These are phyloP conservation scores for Earliella scabrosa DNA, from an alignment of 1,284 basidiomycete genomes.

Conservation along the genomic window DNA sequence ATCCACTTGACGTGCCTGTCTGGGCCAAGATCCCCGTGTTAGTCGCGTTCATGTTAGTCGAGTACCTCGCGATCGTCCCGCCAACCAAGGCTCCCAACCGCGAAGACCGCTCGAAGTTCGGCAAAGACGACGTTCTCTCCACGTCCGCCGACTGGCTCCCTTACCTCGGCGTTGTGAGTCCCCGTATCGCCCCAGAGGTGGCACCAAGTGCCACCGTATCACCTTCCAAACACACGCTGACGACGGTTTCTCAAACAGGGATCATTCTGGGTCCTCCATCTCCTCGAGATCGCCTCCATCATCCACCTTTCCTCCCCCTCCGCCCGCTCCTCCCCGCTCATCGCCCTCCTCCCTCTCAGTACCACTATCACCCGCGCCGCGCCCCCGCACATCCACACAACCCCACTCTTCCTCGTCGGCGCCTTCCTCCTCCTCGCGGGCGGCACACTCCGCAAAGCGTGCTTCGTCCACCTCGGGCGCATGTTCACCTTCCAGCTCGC, in stretches of 20 bases:
- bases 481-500: conserved; percentile 23
- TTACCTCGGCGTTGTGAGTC: not conserved
- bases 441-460: conserved; percentile 3
- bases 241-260: not conserved
- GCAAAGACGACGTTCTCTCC: not conserved
- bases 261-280: not conserved
- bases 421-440: not conserved
- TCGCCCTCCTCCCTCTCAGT: not conserved
- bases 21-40: not conserved
- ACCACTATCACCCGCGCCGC: not conserved
- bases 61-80: not conserved
- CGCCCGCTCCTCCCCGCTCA: not conserved
- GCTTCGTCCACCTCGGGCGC: conserved; percentile 18
- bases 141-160: not conserved
- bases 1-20: not conserved
- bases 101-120: not conserved
- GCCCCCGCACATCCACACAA: not conserved
- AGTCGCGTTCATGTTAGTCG: not conserved
- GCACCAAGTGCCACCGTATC: no score
- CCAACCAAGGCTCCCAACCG: not conserved
- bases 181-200: no score
- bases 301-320: not conserved
- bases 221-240: no score
- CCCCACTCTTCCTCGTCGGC: conserved; percentile 3
- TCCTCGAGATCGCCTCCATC: conserved; percentile 3